Evolutionary conservation across 352 stramenopile genomes (phyloP), one percentile per base, ranked within the genome.

Genomic region (Pythium guiyangense): DNA sequence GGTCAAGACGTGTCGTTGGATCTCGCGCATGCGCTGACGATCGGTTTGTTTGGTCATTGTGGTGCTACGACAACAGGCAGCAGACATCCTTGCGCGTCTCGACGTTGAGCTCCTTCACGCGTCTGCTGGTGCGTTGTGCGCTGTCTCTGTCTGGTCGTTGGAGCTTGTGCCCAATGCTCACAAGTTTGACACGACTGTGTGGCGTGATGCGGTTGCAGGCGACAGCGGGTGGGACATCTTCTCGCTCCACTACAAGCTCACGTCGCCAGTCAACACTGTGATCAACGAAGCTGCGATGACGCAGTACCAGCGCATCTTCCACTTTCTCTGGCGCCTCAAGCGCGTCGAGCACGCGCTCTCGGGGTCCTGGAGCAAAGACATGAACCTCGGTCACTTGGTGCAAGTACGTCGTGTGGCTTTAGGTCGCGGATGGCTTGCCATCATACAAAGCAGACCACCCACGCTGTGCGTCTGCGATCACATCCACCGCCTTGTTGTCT

Each of bases 291-390:
- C 70, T 6, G 76, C 86, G 10, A 96, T 96, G 78, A 67, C 79
- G 17, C 72, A 94, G 53, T 97, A 97, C 57, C 77, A 94, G 44
- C 83, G 84, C 54, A 95, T 97, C 17, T 97, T 97, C 63, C 78
- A 85, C 42, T 96, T 96, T 63, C 65, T 97, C 31, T 97, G 90
- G 84, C 72, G 82, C 27, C 67, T 97, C 56, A 97, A 97, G 66
- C 85, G 89, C 29, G 87, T 96, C 6, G 89, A 96, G 60, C 77
- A 96, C 44, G 97, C 93, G 51, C 68, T 99, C 12, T 97, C 96
- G 58, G 84, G 80, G 6, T 98, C 94, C n/a, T 99, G 97, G 97
- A 90, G 90, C 64, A 95, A 96, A 58, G 96, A 98, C 61, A 98
- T 97, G 73, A 97, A 96, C 58, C 74, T 98, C 22, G 88, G 94